A percentile compares a stretch with the other conserved stretches of the same genome.
phyloP scores from a whole-genome alignment of 257 asterid species.

The Solanum virginianum region DNA sequence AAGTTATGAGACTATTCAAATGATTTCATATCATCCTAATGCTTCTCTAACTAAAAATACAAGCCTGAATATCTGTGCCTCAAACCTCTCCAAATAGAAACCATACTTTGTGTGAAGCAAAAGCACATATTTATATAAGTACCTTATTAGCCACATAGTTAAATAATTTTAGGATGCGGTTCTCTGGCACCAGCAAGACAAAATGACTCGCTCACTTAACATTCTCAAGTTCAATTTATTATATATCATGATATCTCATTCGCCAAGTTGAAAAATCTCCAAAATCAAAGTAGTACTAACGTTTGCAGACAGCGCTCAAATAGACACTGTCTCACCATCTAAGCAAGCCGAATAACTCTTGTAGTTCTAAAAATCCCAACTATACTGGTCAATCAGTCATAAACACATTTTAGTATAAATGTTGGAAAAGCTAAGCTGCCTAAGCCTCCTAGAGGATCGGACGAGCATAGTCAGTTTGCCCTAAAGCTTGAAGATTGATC shows the following conservation, averaged over 20 bases:
- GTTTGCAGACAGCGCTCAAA: not conserved
- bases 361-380: not conserved
- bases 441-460: not conserved
- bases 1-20: not conserved
- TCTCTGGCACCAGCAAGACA: not conserved
- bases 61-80: not conserved
- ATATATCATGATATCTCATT: not conserved
- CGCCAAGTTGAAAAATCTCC: not conserved
- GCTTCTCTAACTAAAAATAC: not conserved
- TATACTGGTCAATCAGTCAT: not conserved
- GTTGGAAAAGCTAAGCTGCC: not conserved
- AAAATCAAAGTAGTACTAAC: not conserved
- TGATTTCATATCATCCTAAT: not conserved
- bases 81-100: not conserved
- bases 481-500: not conserved
- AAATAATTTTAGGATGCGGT: not conserved
- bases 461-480: not conserved
- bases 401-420: not conserved
- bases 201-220: not conserved
- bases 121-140: not conserved
- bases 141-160: not conserved
- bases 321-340: not conserved
- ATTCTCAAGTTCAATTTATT: not conserved
- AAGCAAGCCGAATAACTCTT: not conserved
- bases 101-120: not conserved